phyloP scores from a whole-genome alignment of 805 yeast genomes.

The Saturnispora galanensis region DNA sequence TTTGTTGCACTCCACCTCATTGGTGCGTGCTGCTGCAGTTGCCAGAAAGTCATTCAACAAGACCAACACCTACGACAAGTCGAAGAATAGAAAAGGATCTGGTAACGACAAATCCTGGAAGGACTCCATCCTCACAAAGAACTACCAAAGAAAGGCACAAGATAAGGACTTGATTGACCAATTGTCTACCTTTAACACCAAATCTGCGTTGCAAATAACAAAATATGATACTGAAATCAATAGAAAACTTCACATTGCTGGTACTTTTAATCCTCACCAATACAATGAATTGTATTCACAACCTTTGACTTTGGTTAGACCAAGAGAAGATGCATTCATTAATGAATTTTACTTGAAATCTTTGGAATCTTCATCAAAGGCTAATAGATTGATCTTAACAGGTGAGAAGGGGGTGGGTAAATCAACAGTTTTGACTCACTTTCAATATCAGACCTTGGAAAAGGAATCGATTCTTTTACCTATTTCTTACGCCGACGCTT shows the following conservation, averaged over 20 bases:
- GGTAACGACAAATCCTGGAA: conserved; percentile 25
- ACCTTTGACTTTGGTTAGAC: conserved; percentile 52
- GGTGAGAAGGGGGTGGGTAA: conserved; percentile 79
- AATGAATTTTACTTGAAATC: conserved; percentile 28
- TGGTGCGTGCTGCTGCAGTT: conserved; percentile 17
- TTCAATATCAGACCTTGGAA: conserved; percentile 40
- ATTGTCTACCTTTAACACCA: conserved; percentile 13
- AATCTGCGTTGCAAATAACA: conserved; percentile 16
- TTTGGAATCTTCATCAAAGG: conserved; percentile 23
- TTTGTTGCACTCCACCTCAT: conserved; percentile 10
- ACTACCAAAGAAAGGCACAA: conserved; percentile 19
- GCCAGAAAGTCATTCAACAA: conserved; percentile 25
- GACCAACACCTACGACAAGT: conserved; percentile 16
- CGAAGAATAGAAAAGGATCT: conserved; percentile 24
- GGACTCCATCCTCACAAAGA: conserved; percentile 17
- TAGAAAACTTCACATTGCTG: conserved; percentile 39
- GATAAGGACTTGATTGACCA: conserved; percentile 15
- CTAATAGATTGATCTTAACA: conserved; percentile 44
- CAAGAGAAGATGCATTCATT: conserved; percentile 34
- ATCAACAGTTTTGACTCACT: conserved; percentile 60
- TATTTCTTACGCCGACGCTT: conserved; percentile 47
- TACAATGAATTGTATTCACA: conserved; percentile 52
- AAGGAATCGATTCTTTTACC: conserved; percentile 42
- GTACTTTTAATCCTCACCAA: conserved; percentile 60
- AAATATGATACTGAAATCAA: conserved; percentile 34